Evolutionary conservation across 257 asterid genomes (phyloP), one percentile per base, ranked within the genome.

Genomic region (Solanum pinnatisectum): DNA sequence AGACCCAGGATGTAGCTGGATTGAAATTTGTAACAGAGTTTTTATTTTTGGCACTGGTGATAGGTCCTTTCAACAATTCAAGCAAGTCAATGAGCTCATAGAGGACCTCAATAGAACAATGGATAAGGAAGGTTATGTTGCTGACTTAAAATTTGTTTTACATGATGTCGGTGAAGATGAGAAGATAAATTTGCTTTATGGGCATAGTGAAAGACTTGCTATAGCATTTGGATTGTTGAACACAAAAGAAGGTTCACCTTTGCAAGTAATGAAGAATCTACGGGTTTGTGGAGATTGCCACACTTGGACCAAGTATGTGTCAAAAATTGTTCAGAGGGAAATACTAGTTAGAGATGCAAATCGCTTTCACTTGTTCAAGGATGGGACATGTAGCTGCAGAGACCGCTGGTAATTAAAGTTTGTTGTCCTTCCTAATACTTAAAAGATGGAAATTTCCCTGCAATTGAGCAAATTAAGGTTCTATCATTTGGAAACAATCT

Each of bases 1-100:
- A 91, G 95, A 92, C 30, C 96, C 96, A 36, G 98, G 98, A 84
- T 90, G 90, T 83, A 96, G 98, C 90, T 96, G 98, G 98, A 81
- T 94, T 82, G 96, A 95, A 93, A 92, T 92, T 88, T 88, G 86
- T 89, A 93, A 88, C 60, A 90, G 44, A 89, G 92, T 92, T 60
- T 92, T 81, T 88, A 87, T 92, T 89, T 93, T 93, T 77, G 89
- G 91, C 65, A 92, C 92, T 42, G 94, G 96, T 25, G 91, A 91
- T 89, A 89, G 73, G 87, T 88, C 74, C 63, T 94, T 92, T 88
- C 87, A 94, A 73, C 90, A 91, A 67, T 90, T 88, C 63, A 78
- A 86, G 87, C 94, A 91, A 89, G 95, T 91, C 25, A 84, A n/a
- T 88, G 88, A 81, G 46, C 90, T 92, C 37, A 87, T 94, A 68